Evolutionary conservation across 495 filamentous ascomycete genomes (phyloP).

Genomic region (Penicillium goetzii): DNA sequence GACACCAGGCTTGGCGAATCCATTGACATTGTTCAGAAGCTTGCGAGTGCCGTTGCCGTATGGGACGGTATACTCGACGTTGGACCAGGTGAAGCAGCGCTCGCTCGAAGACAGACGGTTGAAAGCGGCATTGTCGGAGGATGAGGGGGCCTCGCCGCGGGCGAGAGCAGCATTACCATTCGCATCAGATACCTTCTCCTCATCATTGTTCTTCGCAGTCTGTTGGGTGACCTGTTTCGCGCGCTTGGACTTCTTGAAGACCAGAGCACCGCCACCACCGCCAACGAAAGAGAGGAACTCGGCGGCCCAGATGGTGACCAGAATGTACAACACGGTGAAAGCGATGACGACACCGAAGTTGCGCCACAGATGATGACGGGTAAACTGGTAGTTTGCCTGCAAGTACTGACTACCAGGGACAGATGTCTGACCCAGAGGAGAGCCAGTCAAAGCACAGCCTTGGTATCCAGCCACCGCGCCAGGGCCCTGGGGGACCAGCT

Average conservation of each 20-base stretch:
- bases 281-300: constrained; percentile 57
- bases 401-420: constrained; percentile 67
- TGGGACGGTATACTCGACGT: constrained; percentile 73
- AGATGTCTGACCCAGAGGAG: constrained; percentile 42
- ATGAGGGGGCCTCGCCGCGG: constrained; percentile 48
- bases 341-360: constrained; percentile 79
- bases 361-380: constrained; percentile 70
- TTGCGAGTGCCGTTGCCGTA: constrained; percentile 70
- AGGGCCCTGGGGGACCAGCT: constrained; percentile 61
- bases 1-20: constrained; percentile 79
- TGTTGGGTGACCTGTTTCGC: constrained; percentile 56
- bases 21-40: constrained; percentile 71
- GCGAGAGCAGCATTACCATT: constrained; percentile 46
- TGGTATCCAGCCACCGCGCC: constrained; percentile 56
- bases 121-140: constrained; percentile 47
- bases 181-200: constrained; percentile 46
- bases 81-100: constrained; percentile 74
- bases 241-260: constrained; percentile 70
- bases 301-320: constrained; percentile 65
- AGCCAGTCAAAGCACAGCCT: constrained; percentile 64
- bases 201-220: constrained; percentile 44
- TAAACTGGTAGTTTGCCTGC: constrained; percentile 58
- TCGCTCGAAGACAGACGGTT: constrained; percentile 62
- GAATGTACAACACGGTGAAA: constrained; percentile 68
- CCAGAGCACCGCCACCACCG: constrained; percentile 60